Conservation (phyloP, 441 rosid species). For the Hura crepitans region DNA sequence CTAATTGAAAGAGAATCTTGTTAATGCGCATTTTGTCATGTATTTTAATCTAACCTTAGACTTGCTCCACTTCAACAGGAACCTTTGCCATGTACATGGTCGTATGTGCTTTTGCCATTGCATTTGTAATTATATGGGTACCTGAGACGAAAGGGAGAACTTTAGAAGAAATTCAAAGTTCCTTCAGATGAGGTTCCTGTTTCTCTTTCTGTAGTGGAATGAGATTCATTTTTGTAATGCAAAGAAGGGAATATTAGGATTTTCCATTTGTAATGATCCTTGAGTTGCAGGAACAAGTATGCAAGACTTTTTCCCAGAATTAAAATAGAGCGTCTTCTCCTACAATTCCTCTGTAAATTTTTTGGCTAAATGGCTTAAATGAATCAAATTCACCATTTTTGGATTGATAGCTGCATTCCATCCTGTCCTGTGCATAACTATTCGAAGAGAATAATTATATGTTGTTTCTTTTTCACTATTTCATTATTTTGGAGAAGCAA, state of each 20-base stretch:
- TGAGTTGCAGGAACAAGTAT: not conserved
- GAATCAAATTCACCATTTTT: too few relatives aligned
- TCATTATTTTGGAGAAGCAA: not conserved
- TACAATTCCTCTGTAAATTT: not conserved
- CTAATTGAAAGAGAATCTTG: not conserved
- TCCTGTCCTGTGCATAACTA: too few relatives aligned
- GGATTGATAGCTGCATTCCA: not conserved
- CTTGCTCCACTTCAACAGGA: slow-evolving; percentile 37
- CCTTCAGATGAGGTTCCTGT: slow-evolving; percentile 58
- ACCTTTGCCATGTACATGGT: slow-evolving; percentile 63
- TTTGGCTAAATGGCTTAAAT: not conserved
- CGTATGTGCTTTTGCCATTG: slow-evolving; percentile 49
- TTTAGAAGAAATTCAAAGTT: slow-evolving; percentile 81
- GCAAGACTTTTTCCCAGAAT: not conserved
- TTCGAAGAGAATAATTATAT: too few relatives aligned
- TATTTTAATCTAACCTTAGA: not conserved
- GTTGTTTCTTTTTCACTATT: not conserved
- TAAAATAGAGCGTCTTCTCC: not conserved
- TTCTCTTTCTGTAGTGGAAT: not conserved
- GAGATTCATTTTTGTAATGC: slow-evolving; percentile 1
- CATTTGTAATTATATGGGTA: slow-evolving; percentile 59
- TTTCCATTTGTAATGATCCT: not conserved
- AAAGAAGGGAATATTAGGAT: not conserved
- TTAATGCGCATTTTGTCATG: not conserved
- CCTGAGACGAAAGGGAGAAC: slow-evolving; percentile 91